phyloP scores from a whole-genome alignment of 345 rosid genomes.

The Pugionium cornutum region DNA sequence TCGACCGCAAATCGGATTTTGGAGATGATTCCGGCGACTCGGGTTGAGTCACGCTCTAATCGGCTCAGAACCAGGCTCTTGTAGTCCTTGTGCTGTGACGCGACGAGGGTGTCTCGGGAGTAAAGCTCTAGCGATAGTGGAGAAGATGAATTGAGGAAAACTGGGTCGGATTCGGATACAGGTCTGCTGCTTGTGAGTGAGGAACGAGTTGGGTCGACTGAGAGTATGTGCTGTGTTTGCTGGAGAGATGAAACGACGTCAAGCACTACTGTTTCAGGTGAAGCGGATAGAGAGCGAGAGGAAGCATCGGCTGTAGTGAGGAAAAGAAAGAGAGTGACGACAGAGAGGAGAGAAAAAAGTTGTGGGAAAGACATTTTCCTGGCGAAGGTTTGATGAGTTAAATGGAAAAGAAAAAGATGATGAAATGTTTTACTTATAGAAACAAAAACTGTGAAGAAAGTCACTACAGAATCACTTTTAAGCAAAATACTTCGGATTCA shows the following conservation, averaged over 20 bases:
- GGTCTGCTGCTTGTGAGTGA: constrained; percentile 22
- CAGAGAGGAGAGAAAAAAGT: constrained; percentile 25
- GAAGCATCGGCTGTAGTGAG: constrained; percentile 26
- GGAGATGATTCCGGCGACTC: constrained; percentile 52
- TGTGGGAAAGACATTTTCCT: constrained; percentile 27
- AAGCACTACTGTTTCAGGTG: constrained; percentile 40
- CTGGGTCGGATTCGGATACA: constrained; percentile 27
- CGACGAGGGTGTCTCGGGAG: constrained; percentile 58
- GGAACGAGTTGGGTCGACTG: constrained; percentile 47
- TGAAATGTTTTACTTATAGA: constrained; percentile 29
- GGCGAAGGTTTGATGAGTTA: constrained; percentile 19
- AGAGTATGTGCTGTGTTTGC: constrained; percentile 49
- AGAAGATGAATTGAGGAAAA: constrained; percentile 42
- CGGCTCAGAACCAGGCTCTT: constrained; percentile 56
- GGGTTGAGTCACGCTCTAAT: constrained; percentile 73
- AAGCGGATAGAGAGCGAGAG: constrained; percentile 46
- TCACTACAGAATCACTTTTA: constrained; percentile 33
- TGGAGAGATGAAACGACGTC: constrained; percentile 56
- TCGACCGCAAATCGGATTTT: constrained; percentile 50
- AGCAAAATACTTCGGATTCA: constrained; percentile 23
- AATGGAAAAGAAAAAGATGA: constrained; percentile 13
- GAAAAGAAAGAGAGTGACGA: constrained; percentile 25
- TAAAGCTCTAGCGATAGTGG: constrained; percentile 54
- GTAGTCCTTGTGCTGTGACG: constrained; percentile 58
- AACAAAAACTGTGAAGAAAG: constrained; percentile 20